Conservation (phyloP, 371 early-diverging fungal genomes). For the Lichtheimia ramosa region DNA sequence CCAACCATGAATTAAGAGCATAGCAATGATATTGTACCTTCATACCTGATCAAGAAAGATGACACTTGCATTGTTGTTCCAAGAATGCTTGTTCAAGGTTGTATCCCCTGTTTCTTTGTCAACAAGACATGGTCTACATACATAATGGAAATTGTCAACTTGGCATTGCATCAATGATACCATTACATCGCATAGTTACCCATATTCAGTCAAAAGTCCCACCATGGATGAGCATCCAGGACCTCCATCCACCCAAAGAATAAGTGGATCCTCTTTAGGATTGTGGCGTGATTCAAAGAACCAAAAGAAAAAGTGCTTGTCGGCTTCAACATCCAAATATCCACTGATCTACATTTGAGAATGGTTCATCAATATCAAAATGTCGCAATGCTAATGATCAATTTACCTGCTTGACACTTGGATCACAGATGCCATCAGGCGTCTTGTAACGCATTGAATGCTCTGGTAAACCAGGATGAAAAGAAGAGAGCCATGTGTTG, state of each 20-base stretch:
- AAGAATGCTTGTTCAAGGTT: slow-evolving; percentile 54
- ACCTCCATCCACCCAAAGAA: slow-evolving; percentile 79
- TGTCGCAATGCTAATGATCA: neutral
- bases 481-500: neutral
- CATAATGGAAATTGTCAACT: neutral
- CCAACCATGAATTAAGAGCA: too few relatives aligned
- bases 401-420: slow-evolving; percentile 34
- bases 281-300: slow-evolving; percentile 78
- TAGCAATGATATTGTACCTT: neutral
- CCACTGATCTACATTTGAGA: slow-evolving; percentile 56
- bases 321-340: slow-evolving; percentile 67
- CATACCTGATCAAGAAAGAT: slow-evolving; percentile 76
- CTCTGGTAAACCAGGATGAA: slow-evolving; percentile 8
- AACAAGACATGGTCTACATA: slow-evolving; percentile 64
- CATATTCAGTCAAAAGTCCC: slow-evolving; percentile 75
- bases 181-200: slow-evolving; percentile 20
- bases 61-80: slow-evolving; percentile 75
- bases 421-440: slow-evolving; percentile 25
- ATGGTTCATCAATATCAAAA: neutral
- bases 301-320: slow-evolving; percentile 71
- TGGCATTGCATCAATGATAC: neutral
- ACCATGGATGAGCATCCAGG: slow-evolving; percentile 78
- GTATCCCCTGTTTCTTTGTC: slow-evolving; percentile 59
- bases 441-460: slow-evolving; percentile 1
- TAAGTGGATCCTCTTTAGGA: slow-evolving; percentile 65